Percentiles rank a stretch among this genome's conserved stretches.
phyloP scores from a whole-genome alignment of 163 green algal species.

The Volvox carteri region DNA sequence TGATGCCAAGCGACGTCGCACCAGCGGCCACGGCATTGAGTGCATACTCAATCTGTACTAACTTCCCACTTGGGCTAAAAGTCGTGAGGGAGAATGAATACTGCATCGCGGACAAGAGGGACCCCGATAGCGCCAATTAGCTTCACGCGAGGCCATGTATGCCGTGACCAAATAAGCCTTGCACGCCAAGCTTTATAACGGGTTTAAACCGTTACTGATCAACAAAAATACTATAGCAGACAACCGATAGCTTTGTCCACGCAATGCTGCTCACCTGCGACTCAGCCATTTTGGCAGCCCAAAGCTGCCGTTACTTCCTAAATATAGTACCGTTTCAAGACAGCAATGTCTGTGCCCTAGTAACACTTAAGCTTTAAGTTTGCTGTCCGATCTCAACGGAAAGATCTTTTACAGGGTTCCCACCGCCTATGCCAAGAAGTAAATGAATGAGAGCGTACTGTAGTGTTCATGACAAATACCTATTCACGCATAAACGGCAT shows the following conservation, averaged over 20 bases:
- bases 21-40: constrained; percentile 95
- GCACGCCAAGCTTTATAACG: neutral
- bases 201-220: neutral
- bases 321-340: neutral
- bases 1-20: constrained; percentile 98
- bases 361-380: too few species aligned
- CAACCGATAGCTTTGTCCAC: neutral
- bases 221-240: neutral
- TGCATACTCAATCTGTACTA: constrained; percentile 99
- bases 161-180: neutral
- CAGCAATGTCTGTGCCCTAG: too few species aligned
- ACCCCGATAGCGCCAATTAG: neutral
- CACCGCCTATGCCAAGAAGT: too few species aligned
- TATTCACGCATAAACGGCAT: too few species aligned
- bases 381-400: too few species aligned
- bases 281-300: constrained; percentile 6
- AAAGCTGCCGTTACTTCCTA: neutral
- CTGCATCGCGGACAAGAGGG: constrained; percentile 64
- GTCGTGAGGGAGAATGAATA: constrained; percentile 97
- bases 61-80: constrained; percentile 98
- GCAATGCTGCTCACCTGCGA: neutral
- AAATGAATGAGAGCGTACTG: too few species aligned
- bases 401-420: too few species aligned
- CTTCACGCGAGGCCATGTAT: neutral
- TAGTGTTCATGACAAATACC: too few species aligned